Base-by-base conservation (phyloP, 2,329 filamentous ascomycete genomes). In the Lecanicillium sp. region DNA sequence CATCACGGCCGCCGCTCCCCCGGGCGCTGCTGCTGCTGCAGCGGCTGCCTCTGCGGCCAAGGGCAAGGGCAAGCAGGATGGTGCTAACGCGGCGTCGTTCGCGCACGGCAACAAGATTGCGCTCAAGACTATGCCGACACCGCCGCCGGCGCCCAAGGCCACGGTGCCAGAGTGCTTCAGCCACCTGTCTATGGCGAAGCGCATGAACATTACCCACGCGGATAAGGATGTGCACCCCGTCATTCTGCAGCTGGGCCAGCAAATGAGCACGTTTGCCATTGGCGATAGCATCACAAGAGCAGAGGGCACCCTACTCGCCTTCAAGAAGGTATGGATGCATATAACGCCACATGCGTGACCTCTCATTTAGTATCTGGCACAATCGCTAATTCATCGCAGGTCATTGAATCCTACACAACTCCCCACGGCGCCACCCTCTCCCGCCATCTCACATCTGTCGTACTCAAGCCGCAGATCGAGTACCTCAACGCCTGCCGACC, bases 401-500 rank as follows among this genome's bases (percentile, higher is more conserved):
- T 97, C 54, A 91, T 98, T 54, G 81, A 88, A 60, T 84, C 87
- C n/a, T 98, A 98, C 67, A 86, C 82, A 39, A 97, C 91, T 1
- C 93, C 93, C 5, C 75, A 83, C 21, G 86, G 86, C 33, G 90
- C 84, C 50, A 90, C 90, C 33, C 79, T 98, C 35, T 86, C 90
- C 17, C 84, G 93, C 27, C 90, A 98, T 70, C 83, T 98, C 58
- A 93, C 89, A 26, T 86, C 87, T 10, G 89, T 97, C 66, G 83
- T 89, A 54, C 81, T 98, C 51, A 93, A 90, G 60, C 88, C 90
- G 30, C 93, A 98, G 67, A 96, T 98, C 61, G 90, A 94, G 55
- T 96, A 94, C 62, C 78, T 98, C 52, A 87, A 88, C 51, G 89
- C 89, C 56, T 96, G 90, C 62, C 84, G 93, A n/a, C 90, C 93